Base-by-base conservation (phyloP, 2,329 filamentous ascomycete genomes). In the Cercospora sesami region DNA sequence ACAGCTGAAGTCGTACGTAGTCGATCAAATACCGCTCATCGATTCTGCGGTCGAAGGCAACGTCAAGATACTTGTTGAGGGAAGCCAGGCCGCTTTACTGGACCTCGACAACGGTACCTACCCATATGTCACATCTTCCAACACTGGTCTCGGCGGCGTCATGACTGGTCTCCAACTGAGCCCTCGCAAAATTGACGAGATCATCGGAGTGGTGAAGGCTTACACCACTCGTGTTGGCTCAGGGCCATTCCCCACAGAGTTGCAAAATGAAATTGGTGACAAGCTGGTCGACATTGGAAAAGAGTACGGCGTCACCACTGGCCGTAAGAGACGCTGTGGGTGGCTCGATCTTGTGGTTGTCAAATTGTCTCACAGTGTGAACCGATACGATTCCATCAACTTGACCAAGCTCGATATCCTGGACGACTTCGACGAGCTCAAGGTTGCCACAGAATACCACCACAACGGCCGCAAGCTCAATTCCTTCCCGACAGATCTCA, bases 391-490 rank as follows among this genome's bases (percentile, higher is more conserved):
- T 0, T 79, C 82, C 55, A 80, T 89, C 74, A 89, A 90, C 80
- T 80, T 89, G 66, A 89, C 87, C 66, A 89, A 89, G 79, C 84
- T 91, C 23, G 89, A 92, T 73, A 85, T 93, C 42, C 84, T 93
- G 16, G 91, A 93, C 77, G 86, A 86, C 33, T 93, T 96, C 77
- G 83, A 86, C 9, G 89, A 88, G 75, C 86, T 96, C 80, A 91
- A 93, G 79, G 84, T 92, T 61, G 91, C 90, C 18, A 86, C 90
- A 14, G 88, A 87, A 2, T 96, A 96, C 81, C 82, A 82, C 12
- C 73, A 86, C 75, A 84, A 86, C 61, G 86, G 86, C 53, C 76
- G 85, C 75, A 80, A 81, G 65, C 79, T 90, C 10, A 82, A 86
- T 18, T 87, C 84, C 12, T 92, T 91, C 84, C 91, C 87, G 4